A percentile compares a stretch with the other conserved stretches of the same genome.
Evolutionary conservation across 2,329 filamentous ascomycete genomes (phyloP).

Genomic region (Colletotrichum camelliae): DNA sequence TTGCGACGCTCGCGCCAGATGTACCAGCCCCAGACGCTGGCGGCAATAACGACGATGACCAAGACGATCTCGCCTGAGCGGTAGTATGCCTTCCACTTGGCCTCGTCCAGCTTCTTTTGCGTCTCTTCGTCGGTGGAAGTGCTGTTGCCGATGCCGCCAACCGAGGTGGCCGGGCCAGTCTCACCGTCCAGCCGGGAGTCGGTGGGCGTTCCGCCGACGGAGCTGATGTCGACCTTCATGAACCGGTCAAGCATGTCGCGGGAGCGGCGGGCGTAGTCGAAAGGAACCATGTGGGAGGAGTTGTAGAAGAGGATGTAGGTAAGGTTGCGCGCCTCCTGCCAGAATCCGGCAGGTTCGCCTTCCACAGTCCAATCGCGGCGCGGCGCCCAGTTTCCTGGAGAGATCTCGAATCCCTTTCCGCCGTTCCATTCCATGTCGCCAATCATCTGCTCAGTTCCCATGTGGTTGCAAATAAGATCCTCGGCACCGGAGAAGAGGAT

Average conservation of each 20-base stretch:
- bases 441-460: constrained; percentile 92
- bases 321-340: constrained; percentile 92
- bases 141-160: constrained; percentile 69
- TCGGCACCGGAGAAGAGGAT: constrained; percentile 92
- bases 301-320: constrained; percentile 97
- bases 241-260: constrained; percentile 98
- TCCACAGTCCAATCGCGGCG: constrained; percentile 94
- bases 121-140: constrained; percentile 71
- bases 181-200: constrained; percentile 87
- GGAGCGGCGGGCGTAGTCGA: constrained; percentile 84
- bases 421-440: constrained; percentile 91
- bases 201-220: constrained; percentile 80
- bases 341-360: constrained; percentile 84
- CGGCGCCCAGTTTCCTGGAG: constrained; percentile 89
- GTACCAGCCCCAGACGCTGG: constrained; percentile 75
- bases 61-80: constrained; percentile 87
- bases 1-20: constrained; percentile 68
- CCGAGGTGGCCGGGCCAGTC: constrained; percentile 77
- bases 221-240: constrained; percentile 89
- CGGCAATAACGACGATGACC: constrained; percentile 78
- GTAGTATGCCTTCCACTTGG: constrained; percentile 88
- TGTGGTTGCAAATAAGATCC: constrained; percentile 96
- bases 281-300: constrained; percentile 97
- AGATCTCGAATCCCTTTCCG: constrained; percentile 87
- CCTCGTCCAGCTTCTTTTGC: constrained; percentile 76